Evolutionary conservation across 2,329 filamentous ascomycete genomes (phyloP), one percentile per base, ranked within the genome.

Genomic region (Thelonectria rubi): DNA sequence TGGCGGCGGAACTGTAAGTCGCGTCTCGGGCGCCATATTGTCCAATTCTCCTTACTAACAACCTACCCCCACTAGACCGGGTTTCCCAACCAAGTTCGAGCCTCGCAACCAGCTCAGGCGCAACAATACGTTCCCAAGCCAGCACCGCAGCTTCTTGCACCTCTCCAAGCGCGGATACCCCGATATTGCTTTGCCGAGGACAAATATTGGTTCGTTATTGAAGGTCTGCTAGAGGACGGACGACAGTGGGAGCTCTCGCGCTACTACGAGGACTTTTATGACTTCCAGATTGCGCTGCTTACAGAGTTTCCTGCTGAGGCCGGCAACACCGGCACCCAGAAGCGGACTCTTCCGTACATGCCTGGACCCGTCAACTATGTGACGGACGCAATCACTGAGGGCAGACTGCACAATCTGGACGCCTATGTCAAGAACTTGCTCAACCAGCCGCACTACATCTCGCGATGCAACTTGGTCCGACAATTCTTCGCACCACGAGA

Each of bases 151-250:
- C 79, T 93, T 8, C 87, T 89, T 67, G 91, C 93, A 2, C 94
- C 95, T 0, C 81, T 96, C 50, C 87, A 88, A 58, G 95, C 94
- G 12, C 90, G 88, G 54, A 97, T 98, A 69, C 94, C 94, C 15
- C 86, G 93, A 64, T 98, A 97, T 79, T 97, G 93, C 76, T 98
- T 96, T 73, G 93, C 93, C 62, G 94, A 98, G 74, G 94, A 97
- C 70, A 97, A 97, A 76, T 98, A 98, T 78, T 98, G 95, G 93
- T 99, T 98, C 73, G 92, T 97, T 56, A 94, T 99, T 61, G 94
- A 97, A 76, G 93, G 92, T 21, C 86, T 90, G 71, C 87, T 98
- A 77, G 93, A 97, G 73, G 94, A 98, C 74, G 94, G 93, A 49
- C 86, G 92, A 48, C 90, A 92, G 73, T 98, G 94, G 93, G 94